Percentiles rank a stretch among this genome's conserved stretches.
These are phyloP conservation scores for Fusarium sp. DNA, from an alignment of 2,329 filamentous ascomycete genomes.

Conservation along the genomic window DNA sequence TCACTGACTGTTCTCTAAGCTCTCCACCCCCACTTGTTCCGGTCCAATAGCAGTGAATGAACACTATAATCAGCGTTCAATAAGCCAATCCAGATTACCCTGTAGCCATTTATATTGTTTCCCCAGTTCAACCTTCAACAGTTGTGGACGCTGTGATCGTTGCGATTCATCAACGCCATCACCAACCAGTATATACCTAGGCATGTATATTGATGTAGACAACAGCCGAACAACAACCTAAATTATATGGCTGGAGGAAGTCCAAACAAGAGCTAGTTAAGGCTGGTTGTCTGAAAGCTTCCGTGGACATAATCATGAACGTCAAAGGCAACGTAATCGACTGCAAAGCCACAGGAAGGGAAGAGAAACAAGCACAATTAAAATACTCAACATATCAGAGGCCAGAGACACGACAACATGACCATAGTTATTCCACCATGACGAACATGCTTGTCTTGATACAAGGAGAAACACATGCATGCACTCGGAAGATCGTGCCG, in stretches of 20 bases:
- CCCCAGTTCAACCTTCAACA: too few relatives aligned
- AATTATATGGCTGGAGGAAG: not conserved
- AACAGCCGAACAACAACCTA: not conserved
- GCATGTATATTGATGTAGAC: too few relatives aligned
- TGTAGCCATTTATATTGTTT: not conserved
- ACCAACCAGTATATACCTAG: too few relatives aligned
- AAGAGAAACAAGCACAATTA: not conserved
- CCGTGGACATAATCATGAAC: too few relatives aligned
- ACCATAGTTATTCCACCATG: not conserved
- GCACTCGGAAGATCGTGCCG: constrained; percentile 27
- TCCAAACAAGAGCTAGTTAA: not conserved
- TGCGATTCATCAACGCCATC: too few relatives aligned
- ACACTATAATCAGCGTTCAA: not conserved
- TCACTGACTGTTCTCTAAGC: constrained; percentile 8
- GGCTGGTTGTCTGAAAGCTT: too few relatives aligned
- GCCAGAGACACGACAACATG: not conserved
- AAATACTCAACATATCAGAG: not conserved
- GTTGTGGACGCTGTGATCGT: too few relatives aligned
- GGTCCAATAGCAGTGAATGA: not conserved
- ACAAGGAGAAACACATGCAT: constrained; percentile 12
- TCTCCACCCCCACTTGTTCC: constrained; percentile 27
- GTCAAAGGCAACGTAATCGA: too few relatives aligned
- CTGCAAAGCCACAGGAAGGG: not conserved
- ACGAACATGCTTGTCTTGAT: constrained; percentile 12
- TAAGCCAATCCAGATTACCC: constrained; percentile 5